These are phyloP conservation scores for Dendrothele bispora DNA, from an alignment of 768 basidiomycete genomes.

Conservation along the genomic window DNA sequence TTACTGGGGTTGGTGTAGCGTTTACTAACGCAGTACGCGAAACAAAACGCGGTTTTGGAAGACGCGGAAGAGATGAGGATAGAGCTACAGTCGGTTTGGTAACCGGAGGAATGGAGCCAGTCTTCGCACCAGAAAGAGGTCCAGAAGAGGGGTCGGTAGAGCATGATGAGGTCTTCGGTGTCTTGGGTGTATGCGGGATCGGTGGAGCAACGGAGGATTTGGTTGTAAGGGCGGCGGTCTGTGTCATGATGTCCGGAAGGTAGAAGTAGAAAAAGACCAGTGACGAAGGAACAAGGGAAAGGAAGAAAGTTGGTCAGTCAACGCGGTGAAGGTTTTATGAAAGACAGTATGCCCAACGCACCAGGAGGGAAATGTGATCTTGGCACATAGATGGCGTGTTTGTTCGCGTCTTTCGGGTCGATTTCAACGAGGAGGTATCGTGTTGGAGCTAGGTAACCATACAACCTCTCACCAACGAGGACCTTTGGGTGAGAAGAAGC, in stretches of 20 bases:
- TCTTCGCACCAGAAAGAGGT: conserved; percentile 77
- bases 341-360: conserved; percentile 20
- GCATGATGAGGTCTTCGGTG: conserved; percentile 66
- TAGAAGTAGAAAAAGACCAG: neutral
- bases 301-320: neutral
- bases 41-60: conserved; percentile 70
- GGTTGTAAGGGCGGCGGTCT: conserved; percentile 72
- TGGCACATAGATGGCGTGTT: conserved; percentile 54
- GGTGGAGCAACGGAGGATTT: conserved; percentile 55
- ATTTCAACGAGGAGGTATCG: conserved; percentile 58
- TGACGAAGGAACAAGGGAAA: neutral
- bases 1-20: conserved; percentile 28
- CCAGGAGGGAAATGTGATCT: conserved; percentile 64
- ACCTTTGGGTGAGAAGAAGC: conserved; percentile 50
- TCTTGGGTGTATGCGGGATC: conserved; percentile 54
- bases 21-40: conserved; percentile 59
- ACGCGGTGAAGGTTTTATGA: neutral
- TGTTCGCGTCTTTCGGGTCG: conserved; percentile 50
- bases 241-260: neutral
- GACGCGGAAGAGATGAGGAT: conserved; percentile 71
- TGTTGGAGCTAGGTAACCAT: conserved; percentile 62
- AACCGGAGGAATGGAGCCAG: conserved; percentile 54
- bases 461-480: conserved; percentile 55
- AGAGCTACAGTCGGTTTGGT: conserved; percentile 44
- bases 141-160: conserved; percentile 75